phyloP scores from a whole-genome alignment of 805 yeast species.

The Teunomyces gatunensis region DNA sequence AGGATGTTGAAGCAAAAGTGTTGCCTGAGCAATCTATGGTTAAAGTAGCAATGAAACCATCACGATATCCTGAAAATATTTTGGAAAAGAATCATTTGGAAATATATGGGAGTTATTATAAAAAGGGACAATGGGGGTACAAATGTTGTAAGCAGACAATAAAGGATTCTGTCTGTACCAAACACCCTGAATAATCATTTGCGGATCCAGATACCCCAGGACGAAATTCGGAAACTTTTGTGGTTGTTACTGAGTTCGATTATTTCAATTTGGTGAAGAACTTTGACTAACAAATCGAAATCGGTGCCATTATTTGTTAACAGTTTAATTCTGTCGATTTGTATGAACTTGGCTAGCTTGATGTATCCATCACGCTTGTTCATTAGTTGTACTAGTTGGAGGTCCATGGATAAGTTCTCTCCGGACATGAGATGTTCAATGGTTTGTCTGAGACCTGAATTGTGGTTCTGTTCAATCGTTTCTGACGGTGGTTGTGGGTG shows the following conservation, averaged over 20 bases:
- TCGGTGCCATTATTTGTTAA: slow-evolving; percentile 15
- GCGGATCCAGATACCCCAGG: slow-evolving; percentile 18
- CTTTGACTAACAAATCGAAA: slow-evolving; percentile 8
- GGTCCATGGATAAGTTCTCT: slow-evolving; percentile 21
- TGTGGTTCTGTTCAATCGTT: slow-evolving; percentile 10
- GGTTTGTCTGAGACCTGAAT: slow-evolving; percentile 7
- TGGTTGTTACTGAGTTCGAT: slow-evolving; percentile 15
- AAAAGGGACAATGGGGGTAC: slow-evolving; percentile 44
- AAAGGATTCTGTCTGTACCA: slow-evolving; percentile 29
- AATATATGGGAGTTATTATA: slow-evolving; percentile 46
- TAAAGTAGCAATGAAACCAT: slow-evolving; percentile 10
- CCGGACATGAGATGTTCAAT: slow-evolving; percentile 21
- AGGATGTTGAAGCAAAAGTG: neutral
- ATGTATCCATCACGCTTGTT: slow-evolving; percentile 15
- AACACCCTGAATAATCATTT: neutral
- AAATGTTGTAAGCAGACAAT: slow-evolving; percentile 37
- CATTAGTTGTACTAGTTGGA: slow-evolving; percentile 17
- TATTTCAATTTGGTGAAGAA: slow-evolving; percentile 7
- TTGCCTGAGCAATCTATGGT: neutral
- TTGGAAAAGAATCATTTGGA: slow-evolving; percentile 36
- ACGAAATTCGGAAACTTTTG: slow-evolving; percentile 10
- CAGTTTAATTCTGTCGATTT: slow-evolving; percentile 14
- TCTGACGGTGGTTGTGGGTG: neutral
- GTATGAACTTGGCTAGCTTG: slow-evolving; percentile 12
- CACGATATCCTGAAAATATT: slow-evolving; percentile 36